phyloP scores from a whole-genome alignment of 140 eudicot species.

The Stevia rebaudiana region DNA sequence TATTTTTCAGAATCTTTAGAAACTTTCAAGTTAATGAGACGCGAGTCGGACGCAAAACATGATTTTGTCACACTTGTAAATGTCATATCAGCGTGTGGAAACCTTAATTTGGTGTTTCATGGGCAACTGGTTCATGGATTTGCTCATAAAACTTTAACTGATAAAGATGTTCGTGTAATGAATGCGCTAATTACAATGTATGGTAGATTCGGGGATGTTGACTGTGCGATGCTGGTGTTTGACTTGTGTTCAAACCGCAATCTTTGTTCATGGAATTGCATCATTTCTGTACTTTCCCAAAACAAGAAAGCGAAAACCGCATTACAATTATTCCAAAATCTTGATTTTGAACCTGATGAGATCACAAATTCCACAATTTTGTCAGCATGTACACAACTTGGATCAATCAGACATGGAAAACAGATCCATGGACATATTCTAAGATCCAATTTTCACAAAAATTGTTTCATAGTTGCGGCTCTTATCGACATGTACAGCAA shows the following conservation, averaged over 20 bases:
- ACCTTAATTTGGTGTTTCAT: slow-evolving; percentile 29
- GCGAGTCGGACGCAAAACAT: slow-evolving; percentile 23
- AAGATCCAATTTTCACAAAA: slow-evolving; percentile 32
- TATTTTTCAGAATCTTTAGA: slow-evolving; percentile 42
- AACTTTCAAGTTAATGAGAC: slow-evolving; percentile 46
- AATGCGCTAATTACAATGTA: slow-evolving; percentile 58
- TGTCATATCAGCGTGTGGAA: slow-evolving; percentile 51
- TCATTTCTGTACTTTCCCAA: slow-evolving; percentile 48
- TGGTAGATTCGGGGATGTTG: slow-evolving; percentile 38
- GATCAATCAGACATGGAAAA: slow-evolving; percentile 46
- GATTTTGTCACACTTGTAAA: slow-evolving; percentile 45
- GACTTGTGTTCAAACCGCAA: slow-evolving; percentile 32
- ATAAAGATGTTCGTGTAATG: slow-evolving; percentile 34
- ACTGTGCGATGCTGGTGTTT: slow-evolving; percentile 39
- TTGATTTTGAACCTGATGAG: slow-evolving; percentile 54
- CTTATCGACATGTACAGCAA: slow-evolving; percentile 66
- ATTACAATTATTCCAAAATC: slow-evolving; percentile 34
- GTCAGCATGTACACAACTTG: slow-evolving; percentile 62
- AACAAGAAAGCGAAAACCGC: slow-evolving; percentile 44
- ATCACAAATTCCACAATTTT: slow-evolving; percentile 50
- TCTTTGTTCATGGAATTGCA: slow-evolving; percentile 64
- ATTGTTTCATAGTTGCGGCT: slow-evolving; percentile 47
- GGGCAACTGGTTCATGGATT: slow-evolving; percentile 46
- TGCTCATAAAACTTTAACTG: slow-evolving; percentile 33
- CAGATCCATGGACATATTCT: slow-evolving; percentile 51